Conservation (phyloP, 768 basidiomycete species). For the Boletus subparvulus region DNA sequence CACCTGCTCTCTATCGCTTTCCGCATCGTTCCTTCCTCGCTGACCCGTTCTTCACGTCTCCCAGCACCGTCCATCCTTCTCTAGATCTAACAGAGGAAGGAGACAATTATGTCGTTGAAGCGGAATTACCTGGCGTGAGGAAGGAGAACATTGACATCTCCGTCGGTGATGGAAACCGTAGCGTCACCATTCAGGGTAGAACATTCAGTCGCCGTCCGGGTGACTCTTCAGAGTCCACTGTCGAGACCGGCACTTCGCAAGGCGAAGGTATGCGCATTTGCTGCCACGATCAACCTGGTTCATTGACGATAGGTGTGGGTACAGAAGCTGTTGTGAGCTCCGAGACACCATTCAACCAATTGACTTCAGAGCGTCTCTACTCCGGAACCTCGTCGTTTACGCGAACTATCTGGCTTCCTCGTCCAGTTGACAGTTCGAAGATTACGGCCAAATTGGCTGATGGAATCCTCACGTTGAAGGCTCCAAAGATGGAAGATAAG, state of each 20-base stretch:
- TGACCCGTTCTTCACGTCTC: slow-evolving; percentile 48
- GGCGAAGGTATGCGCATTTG: slow-evolving; percentile 30
- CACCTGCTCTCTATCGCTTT: slow-evolving; percentile 24
- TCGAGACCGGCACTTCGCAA: slow-evolving; percentile 8
- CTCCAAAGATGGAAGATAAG: slow-evolving; percentile 61
- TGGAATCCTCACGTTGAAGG: slow-evolving; percentile 63
- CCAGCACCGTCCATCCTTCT: slow-evolving; percentile 45
- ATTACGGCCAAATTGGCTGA: slow-evolving; percentile 66
- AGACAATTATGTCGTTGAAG: slow-evolving; percentile 65
- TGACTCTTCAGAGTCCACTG: slow-evolving; percentile 22
- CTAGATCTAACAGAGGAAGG: slow-evolving; percentile 69
- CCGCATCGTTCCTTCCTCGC: slow-evolving; percentile 42
- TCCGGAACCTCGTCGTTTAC: slow-evolving; percentile 56
- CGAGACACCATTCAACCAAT: slow-evolving; percentile 38
- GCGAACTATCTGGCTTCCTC: slow-evolving; percentile 72
- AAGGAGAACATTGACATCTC: slow-evolving; percentile 74
- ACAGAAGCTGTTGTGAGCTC: slow-evolving; percentile 18
- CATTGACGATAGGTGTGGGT: neutral
- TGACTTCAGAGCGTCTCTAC: slow-evolving; percentile 62
- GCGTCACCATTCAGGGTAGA: slow-evolving; percentile 71
- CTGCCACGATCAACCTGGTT: neutral
- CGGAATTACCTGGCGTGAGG: slow-evolving; percentile 76
- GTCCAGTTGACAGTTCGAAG: slow-evolving; percentile 53
- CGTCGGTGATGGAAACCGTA: slow-evolving; percentile 68
- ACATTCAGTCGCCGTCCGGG: slow-evolving; percentile 31